Evolutionary conservation across 1,284 basidiomycete genomes (phyloP), one percentile per base, ranked within the genome.

Genomic region (Leucocoprinus gongylophorus): DNA sequence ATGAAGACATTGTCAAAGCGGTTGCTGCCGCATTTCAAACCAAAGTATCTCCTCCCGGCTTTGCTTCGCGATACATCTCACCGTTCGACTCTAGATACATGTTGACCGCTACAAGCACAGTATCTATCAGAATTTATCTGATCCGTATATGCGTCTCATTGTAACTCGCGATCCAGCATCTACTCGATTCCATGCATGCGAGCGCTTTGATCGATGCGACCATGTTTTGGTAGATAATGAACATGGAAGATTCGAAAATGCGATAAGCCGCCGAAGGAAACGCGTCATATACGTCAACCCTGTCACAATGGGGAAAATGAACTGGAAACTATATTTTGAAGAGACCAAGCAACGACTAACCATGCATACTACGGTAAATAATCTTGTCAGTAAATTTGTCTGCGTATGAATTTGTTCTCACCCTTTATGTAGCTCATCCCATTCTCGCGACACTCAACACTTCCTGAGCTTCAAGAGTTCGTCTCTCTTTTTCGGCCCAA

Each of bases 161-260:
- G 74, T 84, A 15, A 93, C 90, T 0, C 66, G 65, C 3, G 81
- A 92, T 29, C 64, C 73, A 5, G 60, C 65, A 0, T 65, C 68
- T 1, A 88, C 88, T 0, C 80, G 92, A 0, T 95, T 97, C 61
- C 94, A 97, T 62, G 92, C 93, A 0, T 97, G 94, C 60, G 93
- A 97, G 61, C 78, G 89, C 0, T 84, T 83, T 50, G 73, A 83
- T 61, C 79, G 86, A 13, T 97, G 94, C 62, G 66, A 76, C 2
- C 73, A 79, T 51, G 80, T 88, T 26, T 73, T 73, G 17, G 73
- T 79, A 1, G 75, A 70, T 5, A 63, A 70, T 18, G 59, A 62
- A 21, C 53, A 58, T 5, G 57, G 48, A 21, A 57, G 53, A 21
- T 59, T 60, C 40, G 55, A 55, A 2, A 67, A 65, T 32, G 49